Conservation (phyloP, 768 basidiomycete genomes). For the Termitomyces eurrhizus region DNA sequence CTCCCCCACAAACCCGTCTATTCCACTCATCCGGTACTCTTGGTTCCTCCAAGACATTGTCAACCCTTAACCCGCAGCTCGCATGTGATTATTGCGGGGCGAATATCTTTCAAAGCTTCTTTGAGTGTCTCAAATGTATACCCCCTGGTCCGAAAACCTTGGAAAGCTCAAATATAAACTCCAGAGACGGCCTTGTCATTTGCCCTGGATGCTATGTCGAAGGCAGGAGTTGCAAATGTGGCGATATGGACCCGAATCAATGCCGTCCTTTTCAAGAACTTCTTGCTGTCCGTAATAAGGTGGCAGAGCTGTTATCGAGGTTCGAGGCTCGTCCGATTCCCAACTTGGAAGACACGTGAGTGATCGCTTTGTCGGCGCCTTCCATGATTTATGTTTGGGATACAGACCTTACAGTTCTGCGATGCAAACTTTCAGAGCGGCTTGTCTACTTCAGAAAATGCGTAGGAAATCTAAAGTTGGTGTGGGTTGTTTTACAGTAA, state of each 20-base stretch:
- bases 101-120: constrained; percentile 80
- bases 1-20: constrained; percentile 19
- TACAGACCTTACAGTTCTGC: neutral
- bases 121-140: constrained; percentile 59
- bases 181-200: constrained; percentile 45
- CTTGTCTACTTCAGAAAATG: constrained; percentile 21
- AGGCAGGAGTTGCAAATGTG: constrained; percentile 67
- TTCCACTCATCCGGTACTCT: constrained; percentile 14
- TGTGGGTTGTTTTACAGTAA: neutral
- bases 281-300: constrained; percentile 35
- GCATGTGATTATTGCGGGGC: constrained; percentile 77
- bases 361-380: neutral
- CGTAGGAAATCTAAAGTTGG: constrained; percentile 14
- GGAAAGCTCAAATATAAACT: constrained; percentile 6
- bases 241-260: constrained; percentile 57
- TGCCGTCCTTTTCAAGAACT: constrained; percentile 47
- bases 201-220: constrained; percentile 79
- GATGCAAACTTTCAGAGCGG: constrained; percentile 25
- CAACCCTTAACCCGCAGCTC: constrained; percentile 25
- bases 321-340: neutral
- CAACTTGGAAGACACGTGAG: neutral
- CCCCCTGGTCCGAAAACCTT: neutral
- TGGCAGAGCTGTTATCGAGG: constrained; percentile 13
- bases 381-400: neutral
- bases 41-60: neutral